Percentiles rank a stretch among this genome's conserved stretches.
phyloP scores from a whole-genome alignment of 768 basidiomycete species.

The Saitozyma sp. region DNA sequence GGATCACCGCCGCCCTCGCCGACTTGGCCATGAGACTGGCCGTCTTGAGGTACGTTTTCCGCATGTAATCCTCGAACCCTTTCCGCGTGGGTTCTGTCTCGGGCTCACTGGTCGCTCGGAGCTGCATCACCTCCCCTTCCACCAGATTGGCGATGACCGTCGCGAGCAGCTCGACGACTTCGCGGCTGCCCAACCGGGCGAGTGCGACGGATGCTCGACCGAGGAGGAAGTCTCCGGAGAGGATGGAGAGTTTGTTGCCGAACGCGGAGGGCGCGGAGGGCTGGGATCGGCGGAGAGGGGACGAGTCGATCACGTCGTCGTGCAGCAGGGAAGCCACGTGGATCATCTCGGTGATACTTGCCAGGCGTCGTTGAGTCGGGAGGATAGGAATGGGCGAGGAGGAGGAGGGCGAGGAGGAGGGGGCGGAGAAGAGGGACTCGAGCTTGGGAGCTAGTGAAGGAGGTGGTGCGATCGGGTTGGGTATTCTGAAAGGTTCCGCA shows the following conservation, averaged over 20 bases:
- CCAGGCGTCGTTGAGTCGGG: slow-evolving; percentile 86
- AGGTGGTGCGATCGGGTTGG: slow-evolving; percentile 14
- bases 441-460: slow-evolving; percentile 5
- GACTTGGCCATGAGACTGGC: slow-evolving; percentile 88
- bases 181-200: slow-evolving; percentile 76
- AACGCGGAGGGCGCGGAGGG: slow-evolving; percentile 73
- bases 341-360: slow-evolving; percentile 97
- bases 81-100: slow-evolving; percentile 46
- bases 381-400: slow-evolving; percentile 58
- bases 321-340: slow-evolving; percentile 92
- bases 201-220: slow-evolving; percentile 86
- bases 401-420: slow-evolving; percentile 43
- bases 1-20: slow-evolving; percentile 77
- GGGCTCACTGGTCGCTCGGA: slow-evolving; percentile 52
- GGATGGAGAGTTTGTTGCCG: slow-evolving; percentile 89
- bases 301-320: slow-evolving; percentile 80
- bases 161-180: slow-evolving; percentile 90
- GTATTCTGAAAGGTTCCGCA: slow-evolving; percentile 43
- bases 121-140: slow-evolving; percentile 92
- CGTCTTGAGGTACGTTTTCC: slow-evolving; percentile 90
- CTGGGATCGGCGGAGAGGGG: slow-evolving; percentile 68
- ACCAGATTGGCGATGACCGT: slow-evolving; percentile 91
- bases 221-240: slow-evolving; percentile 93
- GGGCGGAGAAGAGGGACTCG: slow-evolving; percentile 13
- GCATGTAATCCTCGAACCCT: slow-evolving; percentile 66